Base-by-base conservation (phyloP, 192 early-diverging fungal species). In the Coemansia sp. region DNA sequence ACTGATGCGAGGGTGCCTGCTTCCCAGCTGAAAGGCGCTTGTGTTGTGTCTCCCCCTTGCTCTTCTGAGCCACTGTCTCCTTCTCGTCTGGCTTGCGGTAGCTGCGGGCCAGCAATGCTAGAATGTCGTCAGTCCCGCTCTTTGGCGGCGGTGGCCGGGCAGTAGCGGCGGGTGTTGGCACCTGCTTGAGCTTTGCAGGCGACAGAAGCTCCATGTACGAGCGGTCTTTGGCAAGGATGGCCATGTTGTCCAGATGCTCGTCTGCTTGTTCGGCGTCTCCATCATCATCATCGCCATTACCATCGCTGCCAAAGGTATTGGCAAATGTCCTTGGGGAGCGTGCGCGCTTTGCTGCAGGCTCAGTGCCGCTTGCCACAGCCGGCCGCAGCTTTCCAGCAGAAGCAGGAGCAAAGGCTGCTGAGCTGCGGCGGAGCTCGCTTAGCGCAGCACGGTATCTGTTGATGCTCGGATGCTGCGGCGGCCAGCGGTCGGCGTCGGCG, bases 131-230 rank as follows among this genome's bases (percentile, higher is more conserved):
- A 16, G 61, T 37, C 26, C 52, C 52, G 12, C 51, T 22, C 12
- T 36, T n/a, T 13, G 62, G 36, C 2, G 62, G 26, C 32, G 56
- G 19, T 39, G 26, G 15, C 4, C 32, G 8, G 13, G 56, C 54
- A n/a, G 47, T 49, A 11, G 10, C 36, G 1, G 40, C 8, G 13
- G 48, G 43, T 15, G 22, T 40, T 9, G 55, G 19, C 6, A 37
- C 12, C 13, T 41, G 41, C 18, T 37, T 64, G 19, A 68, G 57
- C 45, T 77, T 82, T 16, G 69, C 64, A 8, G 79, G 79, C 1
- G 79, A 82, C 46, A 82, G 59, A 32, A 82, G 49, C 10, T 82
- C 74, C 79, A 82, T 82, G 55, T 69, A 82, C 15, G 74, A 77
- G 12, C 79, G 74, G 59, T 82, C 79, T 19, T 73, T 73, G 41